These are phyloP conservation scores for Aureoboletus auriporus DNA, from an alignment of 768 basidiomycete genomes.

Conservation along the genomic window DNA sequence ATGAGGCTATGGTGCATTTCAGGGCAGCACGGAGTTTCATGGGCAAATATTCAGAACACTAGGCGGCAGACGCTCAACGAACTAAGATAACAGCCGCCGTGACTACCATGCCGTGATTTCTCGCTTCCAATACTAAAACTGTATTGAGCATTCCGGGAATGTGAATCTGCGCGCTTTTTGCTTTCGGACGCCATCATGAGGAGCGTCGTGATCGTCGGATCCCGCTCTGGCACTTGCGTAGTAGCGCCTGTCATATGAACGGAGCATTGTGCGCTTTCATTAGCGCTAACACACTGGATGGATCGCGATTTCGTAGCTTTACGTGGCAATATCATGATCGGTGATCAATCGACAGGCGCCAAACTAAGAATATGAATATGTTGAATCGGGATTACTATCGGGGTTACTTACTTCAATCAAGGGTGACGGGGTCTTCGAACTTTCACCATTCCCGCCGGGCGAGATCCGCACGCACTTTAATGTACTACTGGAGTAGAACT, in stretches of 20 bases:
- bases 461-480: slow-evolving; percentile 2
- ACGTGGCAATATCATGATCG: not conserved
- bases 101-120: slow-evolving; percentile 10
- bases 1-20: not conserved
- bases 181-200: slow-evolving; percentile 2
- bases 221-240: not conserved
- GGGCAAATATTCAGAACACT: not conserved
- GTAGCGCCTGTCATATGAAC: not conserved
- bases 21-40: not conserved
- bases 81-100: not conserved
- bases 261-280: not conserved
- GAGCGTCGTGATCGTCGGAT: not conserved
- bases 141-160: not conserved
- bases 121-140: not conserved
- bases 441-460: too few relatives aligned
- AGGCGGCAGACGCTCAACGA: not conserved
- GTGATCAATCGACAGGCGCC: too few relatives aligned
- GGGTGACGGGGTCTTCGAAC: not conserved
- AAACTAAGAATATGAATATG: too few relatives aligned
- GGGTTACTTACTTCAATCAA: not conserved
- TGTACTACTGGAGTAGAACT: not conserved
- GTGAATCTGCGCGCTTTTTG: not conserved
- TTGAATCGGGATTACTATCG: too few relatives aligned
- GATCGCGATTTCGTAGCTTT: not conserved
- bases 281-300: not conserved